Conservation (phyloP, 768 basidiomycete genomes). For the Lentinus brumalis region DNA sequence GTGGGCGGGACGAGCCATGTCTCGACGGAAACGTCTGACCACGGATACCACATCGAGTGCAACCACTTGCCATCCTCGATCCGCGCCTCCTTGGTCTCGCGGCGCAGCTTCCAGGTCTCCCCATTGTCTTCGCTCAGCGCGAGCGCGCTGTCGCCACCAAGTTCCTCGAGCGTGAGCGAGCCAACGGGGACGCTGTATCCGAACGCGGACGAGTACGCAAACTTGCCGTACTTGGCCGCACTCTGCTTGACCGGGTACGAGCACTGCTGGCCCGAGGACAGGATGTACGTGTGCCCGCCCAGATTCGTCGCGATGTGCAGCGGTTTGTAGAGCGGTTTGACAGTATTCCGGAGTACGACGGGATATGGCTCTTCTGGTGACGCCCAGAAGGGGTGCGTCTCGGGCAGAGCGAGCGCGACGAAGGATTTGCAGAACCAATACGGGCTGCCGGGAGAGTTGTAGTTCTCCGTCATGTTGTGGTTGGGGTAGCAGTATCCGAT, state of each 20-base stretch:
- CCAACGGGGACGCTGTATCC: slow-evolving; percentile 72
- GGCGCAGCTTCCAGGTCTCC: slow-evolving; percentile 71
- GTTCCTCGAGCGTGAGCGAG: slow-evolving; percentile 67
- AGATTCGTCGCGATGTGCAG: slow-evolving; percentile 67
- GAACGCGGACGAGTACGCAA: slow-evolving; percentile 76
- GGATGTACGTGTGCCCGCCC: slow-evolving; percentile 66
- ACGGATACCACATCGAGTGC: slow-evolving; percentile 73
- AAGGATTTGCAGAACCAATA: slow-evolving; percentile 87
- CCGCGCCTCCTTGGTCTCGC: slow-evolving; percentile 62
- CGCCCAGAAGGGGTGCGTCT: slow-evolving; percentile 73
- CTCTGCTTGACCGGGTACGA: slow-evolving; percentile 79
- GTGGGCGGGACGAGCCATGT: slow-evolving; percentile 75
- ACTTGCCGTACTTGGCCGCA: slow-evolving; percentile 78
- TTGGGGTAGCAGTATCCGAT: slow-evolving; percentile 74
- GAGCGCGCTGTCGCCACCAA: slow-evolving; percentile 69
- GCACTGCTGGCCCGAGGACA: slow-evolving; percentile 78
- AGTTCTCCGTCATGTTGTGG: slow-evolving; percentile 76
- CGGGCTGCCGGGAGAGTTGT: slow-evolving; percentile 76
- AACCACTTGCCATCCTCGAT: slow-evolving; percentile 56
- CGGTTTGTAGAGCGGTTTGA: slow-evolving; percentile 59
- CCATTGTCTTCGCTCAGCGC: slow-evolving; percentile 71
- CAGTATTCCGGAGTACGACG: slow-evolving; percentile 42
- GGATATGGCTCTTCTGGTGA: slow-evolving; percentile 70
- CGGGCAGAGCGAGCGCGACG: slow-evolving; percentile 61
- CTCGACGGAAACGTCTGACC: slow-evolving; percentile 71